Evolutionary conservation across 345 rosid genomes (phyloP).

Genomic region (Rhizophora apiculata): DNA sequence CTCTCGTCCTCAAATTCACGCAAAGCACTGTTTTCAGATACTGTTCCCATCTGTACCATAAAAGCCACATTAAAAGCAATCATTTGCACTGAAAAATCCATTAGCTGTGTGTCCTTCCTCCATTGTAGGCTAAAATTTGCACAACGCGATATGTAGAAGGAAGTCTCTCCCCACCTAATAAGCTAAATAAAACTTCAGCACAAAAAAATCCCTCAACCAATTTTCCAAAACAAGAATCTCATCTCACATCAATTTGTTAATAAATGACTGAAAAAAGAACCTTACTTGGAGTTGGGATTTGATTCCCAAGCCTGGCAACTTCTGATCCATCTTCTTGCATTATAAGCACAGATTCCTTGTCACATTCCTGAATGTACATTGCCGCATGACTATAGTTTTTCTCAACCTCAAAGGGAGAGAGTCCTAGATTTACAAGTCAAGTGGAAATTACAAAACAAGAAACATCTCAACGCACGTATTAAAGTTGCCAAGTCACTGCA

Average conservation of each 20-base stretch:
- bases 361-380: constrained; percentile 13
- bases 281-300: constrained; percentile 41
- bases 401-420: constrained; percentile 15
- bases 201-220: not conserved
- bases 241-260: not conserved
- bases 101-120: not conserved
- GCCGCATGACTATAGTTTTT: constrained; percentile 4
- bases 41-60: constrained; percentile 50
- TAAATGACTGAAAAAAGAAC: not conserved
- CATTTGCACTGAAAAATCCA: not conserved
- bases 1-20: constrained; percentile 32
- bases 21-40: constrained; percentile 23
- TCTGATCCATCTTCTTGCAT: constrained; percentile 39
- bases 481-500: not conserved
- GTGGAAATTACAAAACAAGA: constrained; percentile 11
- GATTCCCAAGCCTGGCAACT: constrained; percentile 33
- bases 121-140: not conserved
- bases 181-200: not conserved
- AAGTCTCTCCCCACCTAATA: not conserved
- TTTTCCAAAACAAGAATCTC: not conserved
- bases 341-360: constrained; percentile 7
- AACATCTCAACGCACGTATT: not conserved
- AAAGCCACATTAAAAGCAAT: not conserved
- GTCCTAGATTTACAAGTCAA: constrained; percentile 24
- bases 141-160: no score